A percentile compares a stretch with the other conserved stretches of the same genome.
Evolutionary conservation across 495 filamentous ascomycete genomes (phyloP).

Genomic region (Haplographium delicatum): DNA sequence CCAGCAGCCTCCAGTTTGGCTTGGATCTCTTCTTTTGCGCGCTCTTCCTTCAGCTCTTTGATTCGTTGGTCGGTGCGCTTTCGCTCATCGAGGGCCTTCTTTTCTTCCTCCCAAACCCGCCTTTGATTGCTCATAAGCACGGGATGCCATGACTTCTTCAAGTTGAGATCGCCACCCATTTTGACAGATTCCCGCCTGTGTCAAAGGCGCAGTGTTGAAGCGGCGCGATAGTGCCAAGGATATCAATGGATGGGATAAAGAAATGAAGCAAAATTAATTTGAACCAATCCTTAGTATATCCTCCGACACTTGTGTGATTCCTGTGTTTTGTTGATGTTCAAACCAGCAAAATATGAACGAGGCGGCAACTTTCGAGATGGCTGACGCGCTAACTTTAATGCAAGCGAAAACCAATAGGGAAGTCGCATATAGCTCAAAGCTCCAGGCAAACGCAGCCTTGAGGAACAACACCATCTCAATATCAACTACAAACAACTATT

Average conservation of each 20-base stretch:
- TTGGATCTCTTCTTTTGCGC: slow-evolving; percentile 85
- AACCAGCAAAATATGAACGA: neutral
- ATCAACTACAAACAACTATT: neutral
- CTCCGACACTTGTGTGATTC: too few species aligned
- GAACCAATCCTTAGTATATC: too few species aligned
- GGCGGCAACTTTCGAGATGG: slow-evolving; percentile 3
- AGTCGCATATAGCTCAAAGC: too few species aligned
- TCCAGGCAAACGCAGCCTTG: slow-evolving; percentile 24
- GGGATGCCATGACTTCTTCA: slow-evolving; percentile 98
- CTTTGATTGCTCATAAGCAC: slow-evolving; percentile 75
- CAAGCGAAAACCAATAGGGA: too few species aligned
- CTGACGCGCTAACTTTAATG: too few species aligned
- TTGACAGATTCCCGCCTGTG: slow-evolving; percentile 42
- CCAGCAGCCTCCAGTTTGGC: slow-evolving; percentile 85
- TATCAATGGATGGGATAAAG: neutral
- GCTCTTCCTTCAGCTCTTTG: slow-evolving; percentile 92
- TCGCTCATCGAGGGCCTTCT: slow-evolving; percentile 91
- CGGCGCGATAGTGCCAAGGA: too few species aligned
- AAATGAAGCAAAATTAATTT: too few species aligned
- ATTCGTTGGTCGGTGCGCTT: slow-evolving; percentile 79
- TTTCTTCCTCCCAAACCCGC: slow-evolving; percentile 80
- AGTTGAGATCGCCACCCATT: slow-evolving; percentile 86
- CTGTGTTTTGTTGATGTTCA: too few species aligned
- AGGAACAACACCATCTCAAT: slow-evolving; percentile 1
- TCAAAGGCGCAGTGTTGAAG: too few species aligned